Conservation (phyloP, 2,329 filamentous ascomycete genomes). For the Tolypocladium ophioglossoides region DNA sequence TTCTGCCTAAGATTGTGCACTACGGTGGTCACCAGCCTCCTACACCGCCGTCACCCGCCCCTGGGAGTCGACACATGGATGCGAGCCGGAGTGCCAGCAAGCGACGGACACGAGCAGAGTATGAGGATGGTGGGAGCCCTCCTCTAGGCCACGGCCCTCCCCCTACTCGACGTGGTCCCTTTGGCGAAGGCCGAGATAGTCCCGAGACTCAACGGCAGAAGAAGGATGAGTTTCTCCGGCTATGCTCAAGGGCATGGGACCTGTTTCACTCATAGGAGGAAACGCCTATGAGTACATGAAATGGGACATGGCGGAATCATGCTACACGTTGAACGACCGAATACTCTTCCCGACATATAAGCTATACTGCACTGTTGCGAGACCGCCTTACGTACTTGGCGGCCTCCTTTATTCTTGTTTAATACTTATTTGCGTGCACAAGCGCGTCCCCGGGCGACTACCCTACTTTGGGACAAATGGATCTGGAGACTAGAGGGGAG, state of each 20-base stretch:
- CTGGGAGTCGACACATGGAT: conserved; percentile 36
- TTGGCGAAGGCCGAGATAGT: conserved; percentile 72
- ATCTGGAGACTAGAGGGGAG: background rate
- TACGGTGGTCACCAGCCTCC: conserved; percentile 91
- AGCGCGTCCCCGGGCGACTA: background rate
- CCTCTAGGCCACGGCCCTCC: conserved; percentile 68
- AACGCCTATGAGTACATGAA: conserved; percentile 12
- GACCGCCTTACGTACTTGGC: background rate
- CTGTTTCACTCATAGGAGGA: conserved; percentile 71
- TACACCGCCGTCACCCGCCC: conserved; percentile 73
- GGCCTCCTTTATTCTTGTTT: conserved; percentile 1
- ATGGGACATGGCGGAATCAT: conserved; percentile 1
- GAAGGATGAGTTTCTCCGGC: conserved; percentile 80
- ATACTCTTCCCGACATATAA: background rate
- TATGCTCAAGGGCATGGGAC: conserved; percentile 91
- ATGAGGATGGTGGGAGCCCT: conserved; percentile 83
- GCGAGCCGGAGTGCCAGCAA: conserved; percentile 51
- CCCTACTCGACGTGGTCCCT: conserved; percentile 53
- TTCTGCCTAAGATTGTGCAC: conserved; percentile 88
- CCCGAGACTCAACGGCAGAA: conserved; percentile 76
- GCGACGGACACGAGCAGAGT: conserved; percentile 76
- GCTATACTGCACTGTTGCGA: background rate
- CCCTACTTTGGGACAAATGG: background rate
- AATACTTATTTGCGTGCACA: conserved; percentile 1
- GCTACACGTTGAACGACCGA: background rate